Evolutionary conservation across 2,329 filamentous ascomycete species (phyloP), one percentile per base, ranked within the genome.

Genomic region (Helotiales sp.): DNA sequence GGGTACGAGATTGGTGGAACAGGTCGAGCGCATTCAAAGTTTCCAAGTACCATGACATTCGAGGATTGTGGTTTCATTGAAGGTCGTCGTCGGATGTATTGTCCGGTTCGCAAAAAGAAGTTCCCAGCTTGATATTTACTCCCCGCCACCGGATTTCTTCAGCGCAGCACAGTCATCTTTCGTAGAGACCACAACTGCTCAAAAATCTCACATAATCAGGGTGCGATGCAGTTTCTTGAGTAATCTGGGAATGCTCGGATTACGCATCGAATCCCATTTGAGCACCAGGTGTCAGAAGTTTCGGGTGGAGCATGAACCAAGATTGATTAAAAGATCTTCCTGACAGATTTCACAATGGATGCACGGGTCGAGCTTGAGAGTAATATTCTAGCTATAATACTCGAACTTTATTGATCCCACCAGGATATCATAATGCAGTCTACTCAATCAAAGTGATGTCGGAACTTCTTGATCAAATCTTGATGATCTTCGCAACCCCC

Each of bases 121-220:
- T 44, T 25, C 27, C 19, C 19, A 13, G 5, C 36, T 44, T 13
- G 22, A 44, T 24, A 25, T 44, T 44, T 44, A 19, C 12, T 42
- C 19, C 40, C 40, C 40, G 40, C 40, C 46, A 33, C 46, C 29
- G 17, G 13, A 12, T 30, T 31, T 24, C 13, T 19, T 30, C 19
- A 42, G 36, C 44, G 54, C 34, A 34, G 30, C 50, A 58, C 51
- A 54, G 51, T 54, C 51, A 58, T 54, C 55, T 46, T 44, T 46
- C 5, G 22, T 56, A 52, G 24, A 34, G 30, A 27, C 31, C 19
- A 50, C 49, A 34, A 30, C 31, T 5, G 10, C 27, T 12, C 25
- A 17, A 7, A 24, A n/a, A 12, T 30, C 17, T 19, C 13, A 42
- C 34, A 50, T 24, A 50, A 44, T 44, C 40, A 44, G 27, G 40